A percentile compares a stretch with the other conserved stretches of the same genome.
phyloP scores from a whole-genome alignment of 148 eudicot genomes.

The Pouteria glomerata region DNA sequence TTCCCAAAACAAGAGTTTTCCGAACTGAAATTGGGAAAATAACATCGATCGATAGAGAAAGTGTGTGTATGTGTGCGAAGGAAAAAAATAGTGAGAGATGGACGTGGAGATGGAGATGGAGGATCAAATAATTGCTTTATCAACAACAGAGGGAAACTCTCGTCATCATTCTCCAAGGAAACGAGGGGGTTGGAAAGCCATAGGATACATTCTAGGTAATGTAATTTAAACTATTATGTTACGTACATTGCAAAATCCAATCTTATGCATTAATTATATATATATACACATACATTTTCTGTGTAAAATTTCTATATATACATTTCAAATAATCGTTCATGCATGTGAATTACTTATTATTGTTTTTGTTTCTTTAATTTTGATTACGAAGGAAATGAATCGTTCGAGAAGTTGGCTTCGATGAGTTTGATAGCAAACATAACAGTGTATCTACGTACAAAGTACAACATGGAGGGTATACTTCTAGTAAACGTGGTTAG shows the following conservation, averaged over 20 bases:
- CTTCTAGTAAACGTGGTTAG: conserved; percentile 35
- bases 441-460: conserved; percentile 36
- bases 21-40: no score
- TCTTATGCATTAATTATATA: no score
- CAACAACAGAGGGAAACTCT: background rate
- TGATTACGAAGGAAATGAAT: conserved; percentile 45
- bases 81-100: background rate
- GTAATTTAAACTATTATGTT: background rate
- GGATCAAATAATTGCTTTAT: background rate
- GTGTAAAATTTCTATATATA: background rate
- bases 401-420: conserved; percentile 75
- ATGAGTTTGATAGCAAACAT: conserved; percentile 55
- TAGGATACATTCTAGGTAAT: conserved; percentile 28
- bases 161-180: background rate
- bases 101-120: conserved; percentile 2
- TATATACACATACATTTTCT: background rate
- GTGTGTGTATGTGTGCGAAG: no score
- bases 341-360: background rate
- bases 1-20: no score
- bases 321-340: background rate
- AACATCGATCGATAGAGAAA: no score
- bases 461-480: conserved; percentile 43
- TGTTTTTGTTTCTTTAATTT: background rate
- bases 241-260: no score
- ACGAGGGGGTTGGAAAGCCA: conserved; percentile 31